These are phyloP conservation scores for Vigna hirtella DNA, from an alignment of 306 rosid species.

Conservation along the genomic window DNA sequence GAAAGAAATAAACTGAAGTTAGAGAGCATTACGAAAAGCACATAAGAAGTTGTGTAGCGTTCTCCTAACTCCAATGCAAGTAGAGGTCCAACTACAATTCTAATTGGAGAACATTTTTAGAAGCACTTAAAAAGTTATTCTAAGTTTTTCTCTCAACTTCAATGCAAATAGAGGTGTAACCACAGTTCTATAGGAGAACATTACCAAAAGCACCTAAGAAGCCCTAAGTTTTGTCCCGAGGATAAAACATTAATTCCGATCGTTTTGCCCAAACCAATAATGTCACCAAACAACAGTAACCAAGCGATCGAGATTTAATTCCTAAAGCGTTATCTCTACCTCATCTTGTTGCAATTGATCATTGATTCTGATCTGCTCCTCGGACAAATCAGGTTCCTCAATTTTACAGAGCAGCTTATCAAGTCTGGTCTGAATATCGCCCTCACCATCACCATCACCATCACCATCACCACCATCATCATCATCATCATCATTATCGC, in stretches of 20 bases:
- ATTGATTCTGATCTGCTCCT: slow-evolving; percentile 65
- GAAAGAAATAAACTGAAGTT: background rate
- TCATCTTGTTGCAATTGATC: slow-evolving; percentile 86
- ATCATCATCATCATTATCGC: background rate
- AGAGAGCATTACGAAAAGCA: background rate
- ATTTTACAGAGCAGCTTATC: slow-evolving; percentile 48
- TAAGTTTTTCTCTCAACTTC: no score
- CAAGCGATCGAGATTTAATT: background rate
- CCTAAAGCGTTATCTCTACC: slow-evolving; percentile 50
- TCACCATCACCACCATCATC: background rate
- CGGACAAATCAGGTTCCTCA: slow-evolving; percentile 62
- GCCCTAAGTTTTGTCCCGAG: background rate
- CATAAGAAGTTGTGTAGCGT: background rate
- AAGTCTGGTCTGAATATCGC: slow-evolving; percentile 49
- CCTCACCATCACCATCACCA: background rate
- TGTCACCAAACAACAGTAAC: slow-evolving; percentile 6
- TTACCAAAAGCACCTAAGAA: background rate
- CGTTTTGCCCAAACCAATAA: slow-evolving; percentile 3
- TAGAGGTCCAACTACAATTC: background rate
- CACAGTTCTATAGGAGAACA: background rate
- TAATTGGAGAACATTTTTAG: no score
- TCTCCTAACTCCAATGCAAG: background rate
- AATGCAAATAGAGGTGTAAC: no score
- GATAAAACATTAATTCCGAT: background rate
- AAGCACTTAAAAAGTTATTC: no score